Base-by-base conservation (phyloP, 2,329 filamentous ascomycete genomes). In the Cladophialophora bantiana region DNA sequence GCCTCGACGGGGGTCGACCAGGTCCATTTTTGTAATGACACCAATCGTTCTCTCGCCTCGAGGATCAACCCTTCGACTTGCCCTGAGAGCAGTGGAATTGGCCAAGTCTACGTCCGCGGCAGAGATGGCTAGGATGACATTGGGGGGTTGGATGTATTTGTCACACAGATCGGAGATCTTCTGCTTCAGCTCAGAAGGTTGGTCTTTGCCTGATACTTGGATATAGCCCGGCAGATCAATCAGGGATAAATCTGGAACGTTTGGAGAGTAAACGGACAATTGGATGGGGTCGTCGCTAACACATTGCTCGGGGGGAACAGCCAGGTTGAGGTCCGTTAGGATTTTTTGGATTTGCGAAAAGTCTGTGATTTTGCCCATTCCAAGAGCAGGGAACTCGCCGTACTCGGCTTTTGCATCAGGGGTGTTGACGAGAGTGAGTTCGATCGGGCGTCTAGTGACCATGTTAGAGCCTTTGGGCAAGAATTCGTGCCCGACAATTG, bases 1-100 rank as follows among this genome's bases (percentile, higher is more conserved):
- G 35, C 94, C 95, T 65, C 94, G 88, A 7, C 84, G 82, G 2
- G 95, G 86, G 72, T 98, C 94, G 7, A 99, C 94, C 26, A 99
- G 84, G 75, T 99, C 95, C 94, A 99, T 97, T 82, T 99, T 99
- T 2, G 95, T 99, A 50, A 99, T 90, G n/a, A 99, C 95, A 53
- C 95, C 95, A 75, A 99, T 99, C 0, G 95, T 99, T 69, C 95
- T 87, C 80, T 99, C 95, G 62, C 95, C 95, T 68, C 95, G 86
- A 1, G 95, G 95, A 75, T 99, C 95, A 34, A 98, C 94, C 72
- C 94, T 87, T 69, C 95, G 87, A 72, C 94, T 97, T 18, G 95
- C 93, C 73, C 94, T 86, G 31, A 99, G 81, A 5, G 95, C 94
- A 6, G 95, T 95, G 1, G 95, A 99, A 78, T 99, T 99, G 26